These are phyloP conservation scores for Multifurca ochricompacta DNA, from an alignment of 768 basidiomycete genomes.

Conservation along the genomic window DNA sequence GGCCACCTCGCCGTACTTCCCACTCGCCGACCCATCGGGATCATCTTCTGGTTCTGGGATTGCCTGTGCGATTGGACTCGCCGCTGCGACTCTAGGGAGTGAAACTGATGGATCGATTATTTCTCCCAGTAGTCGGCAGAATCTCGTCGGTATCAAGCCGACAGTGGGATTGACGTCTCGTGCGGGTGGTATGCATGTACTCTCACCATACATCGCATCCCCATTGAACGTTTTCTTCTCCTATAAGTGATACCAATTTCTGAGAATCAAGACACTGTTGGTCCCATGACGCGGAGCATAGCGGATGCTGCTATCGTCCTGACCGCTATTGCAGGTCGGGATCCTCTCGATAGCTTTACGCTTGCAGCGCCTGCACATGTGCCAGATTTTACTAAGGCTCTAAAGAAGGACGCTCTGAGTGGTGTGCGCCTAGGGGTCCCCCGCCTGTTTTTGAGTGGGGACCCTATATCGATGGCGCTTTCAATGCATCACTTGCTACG, in stretches of 20 bases:
- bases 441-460: constrained; percentile 29
- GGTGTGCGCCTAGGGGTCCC: constrained; percentile 42
- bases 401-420: constrained; percentile 39
- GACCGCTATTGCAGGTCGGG: constrained; percentile 38
- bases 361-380: constrained; percentile 39
- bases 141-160: no score
- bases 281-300: no score
- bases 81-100: constrained; percentile 37
- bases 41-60: no score
- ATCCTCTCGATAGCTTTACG: constrained; percentile 37
- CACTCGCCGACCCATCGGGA: no score
- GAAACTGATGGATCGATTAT: constrained; percentile 45
- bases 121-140: constrained; percentile 36
- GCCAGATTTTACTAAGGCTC: no score
- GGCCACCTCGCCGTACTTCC: no score
- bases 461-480: constrained; percentile 29
- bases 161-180: constrained; percentile 53
- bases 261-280: no score
- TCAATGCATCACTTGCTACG: constrained; percentile 33
- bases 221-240: not conserved
- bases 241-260: constrained; percentile 42
- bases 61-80: constrained; percentile 35
- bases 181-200: constrained; percentile 38
- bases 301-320: no score
- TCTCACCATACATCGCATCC: not conserved